Evolutionary conservation across 1,284 basidiomycete species (phyloP).

Genomic region (Sporisorium scitamineum): DNA sequence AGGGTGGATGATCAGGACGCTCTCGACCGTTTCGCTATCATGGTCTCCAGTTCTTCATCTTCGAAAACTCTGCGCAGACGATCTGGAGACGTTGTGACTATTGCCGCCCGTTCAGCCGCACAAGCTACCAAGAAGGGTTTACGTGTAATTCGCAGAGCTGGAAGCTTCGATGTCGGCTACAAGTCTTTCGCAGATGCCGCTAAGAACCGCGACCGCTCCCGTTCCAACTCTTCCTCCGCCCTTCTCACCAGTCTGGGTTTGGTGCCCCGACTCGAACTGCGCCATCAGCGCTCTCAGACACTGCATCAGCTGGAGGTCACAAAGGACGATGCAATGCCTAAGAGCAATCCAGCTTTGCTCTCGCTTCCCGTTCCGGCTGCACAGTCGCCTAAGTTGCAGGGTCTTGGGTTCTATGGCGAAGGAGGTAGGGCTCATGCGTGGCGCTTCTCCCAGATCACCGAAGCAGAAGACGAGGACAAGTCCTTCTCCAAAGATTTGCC

Average conservation of each 20-base stretch:
- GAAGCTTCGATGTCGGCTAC: constrained; percentile 42
- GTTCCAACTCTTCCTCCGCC: constrained; percentile 44
- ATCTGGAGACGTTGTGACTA: constrained; percentile 36
- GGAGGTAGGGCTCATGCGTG: constrained; percentile 7
- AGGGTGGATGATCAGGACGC: constrained; percentile 25
- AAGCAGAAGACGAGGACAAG: constrained; percentile 42
- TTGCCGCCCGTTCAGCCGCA: constrained; percentile 37
- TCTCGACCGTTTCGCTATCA: constrained; percentile 25
- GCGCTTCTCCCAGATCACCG: constrained; percentile 50
- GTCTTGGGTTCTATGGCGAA: constrained; percentile 23
- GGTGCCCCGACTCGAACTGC: constrained; percentile 13
- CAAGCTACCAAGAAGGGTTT: constrained; percentile 41
- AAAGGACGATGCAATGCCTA: background rate
- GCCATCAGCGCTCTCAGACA: constrained; percentile 35
- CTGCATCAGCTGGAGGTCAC: constrained; percentile 16
- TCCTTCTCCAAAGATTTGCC: constrained; percentile 42
- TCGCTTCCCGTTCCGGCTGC: constrained; percentile 18
- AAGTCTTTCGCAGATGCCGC: constrained; percentile 10
- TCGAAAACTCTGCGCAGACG: constrained; percentile 33
- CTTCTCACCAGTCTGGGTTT: constrained; percentile 22
- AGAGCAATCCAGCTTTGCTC: constrained; percentile 5
- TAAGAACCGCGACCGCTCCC: constrained; percentile 19
- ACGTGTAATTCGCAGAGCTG: constrained; percentile 40
- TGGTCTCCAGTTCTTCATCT: constrained; percentile 24
- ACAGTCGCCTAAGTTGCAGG: constrained; percentile 23